Conservation (phyloP, 1,284 basidiomycete species). For the Gomphus sp. region DNA sequence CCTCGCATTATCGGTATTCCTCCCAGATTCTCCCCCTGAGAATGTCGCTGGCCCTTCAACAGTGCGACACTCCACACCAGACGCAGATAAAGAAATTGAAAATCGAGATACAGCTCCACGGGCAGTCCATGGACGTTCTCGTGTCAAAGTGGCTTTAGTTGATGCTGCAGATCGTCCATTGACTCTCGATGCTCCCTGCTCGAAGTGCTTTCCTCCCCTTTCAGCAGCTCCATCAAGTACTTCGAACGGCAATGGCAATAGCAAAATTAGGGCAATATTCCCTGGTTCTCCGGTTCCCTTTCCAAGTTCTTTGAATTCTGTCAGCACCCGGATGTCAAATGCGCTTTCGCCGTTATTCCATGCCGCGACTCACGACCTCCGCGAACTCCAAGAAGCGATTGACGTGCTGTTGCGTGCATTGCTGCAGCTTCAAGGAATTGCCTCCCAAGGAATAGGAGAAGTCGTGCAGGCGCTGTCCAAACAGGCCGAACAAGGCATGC, state of each 20-base stretch:
- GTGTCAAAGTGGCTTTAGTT: not conserved
- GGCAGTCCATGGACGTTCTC: not conserved
- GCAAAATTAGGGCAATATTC: not conserved
- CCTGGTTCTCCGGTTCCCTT: not conserved
- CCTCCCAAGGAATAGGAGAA: not conserved
- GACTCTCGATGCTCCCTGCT: constrained; percentile 2
- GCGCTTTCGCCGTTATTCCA: constrained; percentile 5
- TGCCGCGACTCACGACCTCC: not conserved
- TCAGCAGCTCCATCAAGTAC: not conserved
- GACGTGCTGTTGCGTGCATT: constrained; percentile 3
- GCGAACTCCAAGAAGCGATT: constrained; percentile 4
- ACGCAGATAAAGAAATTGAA: not conserved
- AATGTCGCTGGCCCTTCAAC: not conserved
- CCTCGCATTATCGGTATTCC: constrained; percentile 3
- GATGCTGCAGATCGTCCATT: constrained; percentile 1
- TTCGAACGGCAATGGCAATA: not conserved
- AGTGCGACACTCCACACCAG: not conserved
- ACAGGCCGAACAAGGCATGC: constrained; percentile 3
- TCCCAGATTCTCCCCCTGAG: not conserved
- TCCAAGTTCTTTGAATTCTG: not conserved
- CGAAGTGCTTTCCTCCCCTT: not conserved
- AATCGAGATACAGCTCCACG: not conserved
- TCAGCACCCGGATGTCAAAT: not conserved
- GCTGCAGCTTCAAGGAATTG: not conserved
- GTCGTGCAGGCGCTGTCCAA: constrained; percentile 1